Evolutionary conservation across 805 yeast species (phyloP).

Genomic region (Saccharomycopsis sp.): DNA sequence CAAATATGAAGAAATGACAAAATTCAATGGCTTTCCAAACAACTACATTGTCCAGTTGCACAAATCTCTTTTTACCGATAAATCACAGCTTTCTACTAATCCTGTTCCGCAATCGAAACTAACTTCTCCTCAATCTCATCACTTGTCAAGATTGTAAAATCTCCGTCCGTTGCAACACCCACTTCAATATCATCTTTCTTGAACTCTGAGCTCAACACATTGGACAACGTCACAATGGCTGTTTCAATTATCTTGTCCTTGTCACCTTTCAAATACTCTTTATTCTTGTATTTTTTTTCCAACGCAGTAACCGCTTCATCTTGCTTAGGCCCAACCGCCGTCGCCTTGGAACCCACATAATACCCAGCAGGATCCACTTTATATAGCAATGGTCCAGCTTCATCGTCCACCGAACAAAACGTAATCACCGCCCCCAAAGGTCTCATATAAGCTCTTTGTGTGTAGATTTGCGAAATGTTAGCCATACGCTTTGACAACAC

Average conservation of each 20-base stretch:
- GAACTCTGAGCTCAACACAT: conserved; percentile 85
- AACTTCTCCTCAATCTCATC: conserved; percentile 94
- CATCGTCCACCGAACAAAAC: conserved; percentile 81
- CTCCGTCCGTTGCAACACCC: conserved; percentile 69
- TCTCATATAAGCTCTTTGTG: conserved; percentile 98
- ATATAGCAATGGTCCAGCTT: conserved; percentile 77
- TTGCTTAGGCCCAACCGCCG: conserved; percentile 94
- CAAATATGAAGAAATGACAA: neutral
- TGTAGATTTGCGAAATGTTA: conserved; percentile 86
- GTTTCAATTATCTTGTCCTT: conserved; percentile 87
- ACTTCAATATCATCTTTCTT: conserved; percentile 89
- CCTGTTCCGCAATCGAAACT: conserved; percentile 93
- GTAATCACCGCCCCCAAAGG: conserved; percentile 94
- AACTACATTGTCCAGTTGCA: too few relatives aligned
- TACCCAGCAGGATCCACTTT: conserved; percentile 98
- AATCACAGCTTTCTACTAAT: conserved; percentile 35
- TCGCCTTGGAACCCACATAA: conserved; percentile 82
- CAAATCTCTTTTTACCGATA: too few relatives aligned
- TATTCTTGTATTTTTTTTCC: conserved; percentile 82
- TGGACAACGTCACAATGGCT: conserved; percentile 78
- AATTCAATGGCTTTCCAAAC: too few relatives aligned
- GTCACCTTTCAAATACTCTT: conserved; percentile 61
- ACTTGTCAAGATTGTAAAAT: conserved; percentile 60
- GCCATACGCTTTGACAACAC: conserved; percentile 92
- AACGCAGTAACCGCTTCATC: conserved; percentile 87